These are phyloP conservation scores for Lepidopterella palustris DNA, from an alignment of 495 filamentous ascomycete genomes.

Conservation along the genomic window DNA sequence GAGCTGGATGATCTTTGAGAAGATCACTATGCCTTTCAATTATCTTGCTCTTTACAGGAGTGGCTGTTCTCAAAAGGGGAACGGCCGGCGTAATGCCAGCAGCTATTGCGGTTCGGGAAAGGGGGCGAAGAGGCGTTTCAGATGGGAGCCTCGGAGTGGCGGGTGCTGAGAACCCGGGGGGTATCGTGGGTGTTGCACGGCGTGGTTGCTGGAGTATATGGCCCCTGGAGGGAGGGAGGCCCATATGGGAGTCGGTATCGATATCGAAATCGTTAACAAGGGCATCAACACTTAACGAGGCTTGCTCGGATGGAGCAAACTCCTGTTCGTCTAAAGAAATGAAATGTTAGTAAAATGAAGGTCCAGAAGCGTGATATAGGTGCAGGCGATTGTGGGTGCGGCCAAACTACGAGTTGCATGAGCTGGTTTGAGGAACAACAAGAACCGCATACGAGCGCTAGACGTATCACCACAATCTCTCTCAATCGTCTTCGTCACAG, in stretches of 20 bases:
- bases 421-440: neutral
- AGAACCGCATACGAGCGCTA: constrained; percentile 11
- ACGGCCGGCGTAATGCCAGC: constrained; percentile 16
- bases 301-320: constrained; percentile 52
- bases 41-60: constrained; percentile 11
- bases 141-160: constrained; percentile 35
- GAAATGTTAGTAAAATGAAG: neutral
- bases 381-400: constrained; percentile 20
- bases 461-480: constrained; percentile 5
- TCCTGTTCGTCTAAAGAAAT: constrained; percentile 44
- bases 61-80: constrained; percentile 10
- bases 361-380: neutral
- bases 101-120: constrained; percentile 12
- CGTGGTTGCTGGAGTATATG: constrained; percentile 38
- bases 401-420: neutral
- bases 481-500: constrained; percentile 28
- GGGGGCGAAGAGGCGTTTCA: constrained; percentile 5
- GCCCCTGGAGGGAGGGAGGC: constrained; percentile 40
- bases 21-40: neutral
- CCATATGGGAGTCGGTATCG: constrained; percentile 21
- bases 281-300: constrained; percentile 49
- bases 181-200: constrained; percentile 53
- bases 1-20: neutral
- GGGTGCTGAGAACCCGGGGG: constrained; percentile 59
- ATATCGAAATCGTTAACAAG: constrained; percentile 48